Evolutionary conservation across 1,284 basidiomycete species (phyloP).

Genomic region (Ustilago hordei): DNA sequence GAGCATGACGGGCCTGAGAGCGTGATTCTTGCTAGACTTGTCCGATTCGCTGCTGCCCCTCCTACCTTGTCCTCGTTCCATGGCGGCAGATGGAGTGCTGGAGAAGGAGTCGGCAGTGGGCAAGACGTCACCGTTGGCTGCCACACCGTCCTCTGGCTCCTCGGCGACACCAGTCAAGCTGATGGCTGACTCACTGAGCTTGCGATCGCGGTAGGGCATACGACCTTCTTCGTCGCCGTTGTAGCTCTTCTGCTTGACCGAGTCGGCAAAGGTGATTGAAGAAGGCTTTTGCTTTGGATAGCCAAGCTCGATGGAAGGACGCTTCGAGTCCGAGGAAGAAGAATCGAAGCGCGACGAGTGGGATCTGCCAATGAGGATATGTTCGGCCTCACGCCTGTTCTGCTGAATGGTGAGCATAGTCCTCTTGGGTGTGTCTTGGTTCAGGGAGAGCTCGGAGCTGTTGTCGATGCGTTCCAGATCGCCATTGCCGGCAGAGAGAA

Average conservation of each 20-base stretch:
- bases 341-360: constrained; percentile 15
- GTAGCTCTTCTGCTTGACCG: constrained; percentile 45
- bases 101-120: constrained; percentile 20
- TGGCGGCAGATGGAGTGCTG: constrained; percentile 14
- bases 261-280: constrained; percentile 57
- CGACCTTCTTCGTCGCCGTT: constrained; percentile 50
- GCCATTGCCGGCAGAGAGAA: constrained; percentile 30
- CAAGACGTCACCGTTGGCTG: constrained; percentile 12
- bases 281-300: constrained; percentile 22
- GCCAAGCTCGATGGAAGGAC: constrained; percentile 38
- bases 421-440: constrained; percentile 36
- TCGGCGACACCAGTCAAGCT: constrained; percentile 61
- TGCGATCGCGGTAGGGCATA: constrained; percentile 61
- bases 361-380: constrained; percentile 40
- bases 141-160: constrained; percentile 48
- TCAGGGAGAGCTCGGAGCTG: constrained; percentile 29
- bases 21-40: constrained; percentile 30
- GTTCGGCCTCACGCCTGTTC: constrained; percentile 50
- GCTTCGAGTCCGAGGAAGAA: constrained; percentile 17
- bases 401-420: constrained; percentile 36
- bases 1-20: constrained; percentile 30
- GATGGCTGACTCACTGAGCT: constrained; percentile 61
- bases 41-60: constrained; percentile 53
- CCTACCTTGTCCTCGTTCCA: constrained; percentile 21
- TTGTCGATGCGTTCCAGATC: constrained; percentile 39